phyloP scores from a whole-genome alignment of 1,139 yeast species.

The Meyerozyma guilliermondii region DNA sequence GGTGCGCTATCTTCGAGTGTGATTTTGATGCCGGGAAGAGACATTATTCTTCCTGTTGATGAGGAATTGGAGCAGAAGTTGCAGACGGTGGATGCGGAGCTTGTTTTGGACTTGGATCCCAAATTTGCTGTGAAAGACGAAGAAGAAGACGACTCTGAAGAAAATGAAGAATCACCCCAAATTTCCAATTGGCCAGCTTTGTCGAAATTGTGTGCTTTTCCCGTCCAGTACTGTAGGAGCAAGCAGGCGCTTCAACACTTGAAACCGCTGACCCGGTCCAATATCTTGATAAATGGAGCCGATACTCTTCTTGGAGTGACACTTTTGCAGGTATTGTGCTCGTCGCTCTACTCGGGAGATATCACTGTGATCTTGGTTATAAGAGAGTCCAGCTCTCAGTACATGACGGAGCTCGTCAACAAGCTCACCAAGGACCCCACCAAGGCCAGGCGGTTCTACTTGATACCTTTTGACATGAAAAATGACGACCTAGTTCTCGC shows the following conservation, averaged over 20 bases:
- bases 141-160: neutral
- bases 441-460: constrained; percentile 16
- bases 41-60: constrained; percentile 25
- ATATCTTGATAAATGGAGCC: constrained; percentile 40
- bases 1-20: constrained; percentile 36
- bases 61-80: constrained; percentile 15
- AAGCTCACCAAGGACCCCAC: constrained; percentile 21
- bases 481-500: constrained; percentile 34
- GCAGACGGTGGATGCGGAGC: constrained; percentile 5
- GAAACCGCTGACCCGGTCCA: constrained; percentile 14
- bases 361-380: constrained; percentile 30
- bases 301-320: constrained; percentile 39
- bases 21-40: constrained; percentile 29
- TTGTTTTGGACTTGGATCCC: neutral
- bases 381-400: constrained; percentile 19
- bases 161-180: neutral
- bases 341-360: constrained; percentile 19
- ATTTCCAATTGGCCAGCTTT: constrained; percentile 16
- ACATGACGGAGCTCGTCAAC: constrained; percentile 20
- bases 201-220: constrained; percentile 32
- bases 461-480: constrained; percentile 31
- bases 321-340: constrained; percentile 27
- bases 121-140: constrained; percentile 1
- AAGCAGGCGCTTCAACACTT: constrained; percentile 31
- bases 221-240: constrained; percentile 36